phyloP scores from a whole-genome alignment of 768 basidiomycete genomes.

The Dacryopinax primogenitus region DNA sequence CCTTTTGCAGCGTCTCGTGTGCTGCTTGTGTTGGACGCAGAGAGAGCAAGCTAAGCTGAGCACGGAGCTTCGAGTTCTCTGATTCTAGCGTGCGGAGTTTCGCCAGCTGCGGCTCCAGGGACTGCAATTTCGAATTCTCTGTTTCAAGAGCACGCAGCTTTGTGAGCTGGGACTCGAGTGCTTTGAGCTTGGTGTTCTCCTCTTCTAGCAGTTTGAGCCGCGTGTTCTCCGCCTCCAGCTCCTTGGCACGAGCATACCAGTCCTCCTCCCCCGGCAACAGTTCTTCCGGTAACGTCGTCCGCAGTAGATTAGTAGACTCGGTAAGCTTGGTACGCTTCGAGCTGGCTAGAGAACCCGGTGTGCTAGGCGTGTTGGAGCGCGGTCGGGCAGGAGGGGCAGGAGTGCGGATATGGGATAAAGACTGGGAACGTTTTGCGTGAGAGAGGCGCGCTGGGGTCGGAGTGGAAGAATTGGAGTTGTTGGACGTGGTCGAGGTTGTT shows the following conservation, averaged over 20 bases:
- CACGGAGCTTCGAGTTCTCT: neutral
- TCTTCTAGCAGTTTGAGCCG: neutral
- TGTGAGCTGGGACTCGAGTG: neutral
- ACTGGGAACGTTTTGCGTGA: neutral
- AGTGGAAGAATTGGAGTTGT: neutral
- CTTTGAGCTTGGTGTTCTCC: neutral
- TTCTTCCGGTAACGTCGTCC: neutral
- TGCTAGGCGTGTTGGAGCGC: no score
- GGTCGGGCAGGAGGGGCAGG: no score
- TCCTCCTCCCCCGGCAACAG: neutral
- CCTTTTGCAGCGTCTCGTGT: neutral
- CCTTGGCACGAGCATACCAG: neutral
- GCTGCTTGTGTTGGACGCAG: neutral
- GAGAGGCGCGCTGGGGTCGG: neutral
- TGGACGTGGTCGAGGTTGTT: neutral
- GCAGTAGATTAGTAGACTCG: neutral
- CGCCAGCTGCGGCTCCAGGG: neutral
- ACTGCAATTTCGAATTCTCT: neutral
- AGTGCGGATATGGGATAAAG: neutral
- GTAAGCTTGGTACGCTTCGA: neutral
- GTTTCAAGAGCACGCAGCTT: neutral
- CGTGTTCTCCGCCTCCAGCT: neutral
- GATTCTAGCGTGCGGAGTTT: neutral
- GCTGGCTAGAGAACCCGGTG: no score
- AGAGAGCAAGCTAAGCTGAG: neutral